Base-by-base conservation (phyloP, 164 flowering plant genomes). In the Liquidambar formosana region DNA sequence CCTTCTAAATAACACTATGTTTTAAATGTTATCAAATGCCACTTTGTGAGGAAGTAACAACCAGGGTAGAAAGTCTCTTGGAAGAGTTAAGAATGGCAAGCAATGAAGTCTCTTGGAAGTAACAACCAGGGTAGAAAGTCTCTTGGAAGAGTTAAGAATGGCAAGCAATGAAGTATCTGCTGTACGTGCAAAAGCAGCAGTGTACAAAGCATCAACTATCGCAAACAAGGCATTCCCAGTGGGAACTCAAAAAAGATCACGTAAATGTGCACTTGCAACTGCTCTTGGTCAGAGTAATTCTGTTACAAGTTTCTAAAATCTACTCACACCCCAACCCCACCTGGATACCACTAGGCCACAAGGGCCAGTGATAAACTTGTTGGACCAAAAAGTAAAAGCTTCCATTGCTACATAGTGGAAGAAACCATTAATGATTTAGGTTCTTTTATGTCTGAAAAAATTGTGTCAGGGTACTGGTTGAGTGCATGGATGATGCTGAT, bases 51-150 rank as follows among this genome's bases (percentile, higher is more conserved):
- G 98, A 92, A 52, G 96, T 95, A 54, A 78, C 91, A 57, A 51
- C 79, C 25, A 80, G 97, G 75, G 97, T 95, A 25, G 95, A 91
- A 62, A 84, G 77, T 72, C 88, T 95, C 25, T 54, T 89, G 75
- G 95, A 91, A 78, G 99, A 95, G 79, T 68, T 92, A 64, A 82
- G 94, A 53, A 71, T 62, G 41, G 78, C 77, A 48, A 87, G 88
- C 76, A 89, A 78, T 75, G 97, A 95, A 81, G 84, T 85, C 58
- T 83, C 99, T 38, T n/a, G n/a, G 97, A 92, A 52, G 96, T 95
- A 54, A 78, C 91, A 57, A 51, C 79, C 25, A 80, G 97, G 75
- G 97, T 95, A 25, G 95, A 91, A 62, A 84, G 77, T 72, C 88
- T 95, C 25, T 54, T 89, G 75, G 95, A 91, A 78, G 99, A 95